Evolutionary conservation across 148 eudicot species (phyloP), one percentile per base, ranked within the genome.

Genomic region (Amaranthus hypochondriacus): DNA sequence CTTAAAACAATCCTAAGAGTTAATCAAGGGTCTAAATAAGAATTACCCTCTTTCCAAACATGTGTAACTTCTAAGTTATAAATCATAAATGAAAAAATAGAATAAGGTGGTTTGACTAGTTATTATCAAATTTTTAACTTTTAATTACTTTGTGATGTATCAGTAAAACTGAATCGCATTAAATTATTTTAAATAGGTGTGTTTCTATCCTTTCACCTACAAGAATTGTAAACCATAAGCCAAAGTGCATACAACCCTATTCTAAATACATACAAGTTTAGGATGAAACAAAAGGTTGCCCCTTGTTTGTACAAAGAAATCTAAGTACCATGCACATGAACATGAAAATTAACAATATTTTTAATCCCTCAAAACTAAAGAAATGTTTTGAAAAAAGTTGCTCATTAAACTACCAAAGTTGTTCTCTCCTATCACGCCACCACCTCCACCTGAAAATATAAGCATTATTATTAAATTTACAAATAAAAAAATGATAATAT

Each of bases 401-500:
- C 49, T 11, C 42, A 66, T 9, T 43, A 9, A 9, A 49, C 48
- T 72, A 81, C 83, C 83, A 91, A 80, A 93, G 97, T 81, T 76
- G 85, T 74, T 85, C 84, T 80, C 91, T 88, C 79, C 87, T 82
- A 71, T 86, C 90, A 70, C 90, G 84, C 84, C 79, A 72, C 97
- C 97, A 91, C 82, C 98, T 91, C 92, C 97, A 82, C 91, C 98
- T 91, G 85, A 68, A 66, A 78, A 67, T 0, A 66, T 9, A 49
- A 56, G 3, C 5, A 46, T 9, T n/a, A 0, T 3, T 42, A 46
- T 67, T 50, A 50, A 6, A 42, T 28, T 28, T 28, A 28, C 39
- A 28, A 28, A 28, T 28, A 28, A 28, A 28, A 28, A 28, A 28
- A 28, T 28, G 39, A 28, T 28, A 28, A 28, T 28, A 28, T 28